Percentiles rank a stretch among this genome's conserved stretches.
Conservation (phyloP, 2,329 filamentous ascomycete genomes). For the Thielaviopsis ethacetica region DNA sequence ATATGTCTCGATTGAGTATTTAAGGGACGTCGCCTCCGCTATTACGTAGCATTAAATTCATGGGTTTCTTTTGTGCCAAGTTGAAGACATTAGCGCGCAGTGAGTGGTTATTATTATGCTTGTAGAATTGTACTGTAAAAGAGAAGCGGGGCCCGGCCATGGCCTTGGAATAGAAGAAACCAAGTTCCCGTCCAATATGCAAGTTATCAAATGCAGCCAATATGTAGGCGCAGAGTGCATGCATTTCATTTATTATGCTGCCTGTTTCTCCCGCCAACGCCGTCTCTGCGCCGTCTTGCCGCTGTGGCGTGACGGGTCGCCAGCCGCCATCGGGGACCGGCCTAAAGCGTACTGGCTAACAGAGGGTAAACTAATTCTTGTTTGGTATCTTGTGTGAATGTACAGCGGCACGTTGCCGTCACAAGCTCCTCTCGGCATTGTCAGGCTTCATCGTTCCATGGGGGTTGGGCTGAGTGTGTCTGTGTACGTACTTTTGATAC, state of each 20-base stretch:
- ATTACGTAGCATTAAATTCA: not conserved
- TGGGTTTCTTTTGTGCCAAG: not conserved
- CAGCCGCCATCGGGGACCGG: not conserved
- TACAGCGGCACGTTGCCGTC: not conserved
- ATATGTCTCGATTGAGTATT: not conserved
- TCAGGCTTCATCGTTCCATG: not conserved
- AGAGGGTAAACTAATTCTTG: not conserved
- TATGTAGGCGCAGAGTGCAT: not conserved
- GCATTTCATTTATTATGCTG: not conserved
- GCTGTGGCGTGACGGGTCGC: not conserved
- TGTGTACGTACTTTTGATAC: not conserved
- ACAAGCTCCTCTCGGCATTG: not conserved
- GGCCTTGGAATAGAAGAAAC: too few relatives aligned
- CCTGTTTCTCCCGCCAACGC: not conserved
- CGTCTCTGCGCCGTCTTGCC: not conserved
- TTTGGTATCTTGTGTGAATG: not conserved
- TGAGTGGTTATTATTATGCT: too few relatives aligned
- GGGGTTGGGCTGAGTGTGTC: not conserved
- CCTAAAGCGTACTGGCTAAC: not conserved
- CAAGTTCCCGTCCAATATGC: too few relatives aligned
- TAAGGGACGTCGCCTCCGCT: not conserved
- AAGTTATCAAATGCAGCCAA: not conserved
- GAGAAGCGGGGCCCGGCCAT: too few relatives aligned
- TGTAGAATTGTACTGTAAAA: too few relatives aligned
- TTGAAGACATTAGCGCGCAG: too few relatives aligned